These are phyloP conservation scores for Bryoglossum gracile DNA, from an alignment of 495 filamentous ascomycete genomes.

Conservation along the genomic window DNA sequence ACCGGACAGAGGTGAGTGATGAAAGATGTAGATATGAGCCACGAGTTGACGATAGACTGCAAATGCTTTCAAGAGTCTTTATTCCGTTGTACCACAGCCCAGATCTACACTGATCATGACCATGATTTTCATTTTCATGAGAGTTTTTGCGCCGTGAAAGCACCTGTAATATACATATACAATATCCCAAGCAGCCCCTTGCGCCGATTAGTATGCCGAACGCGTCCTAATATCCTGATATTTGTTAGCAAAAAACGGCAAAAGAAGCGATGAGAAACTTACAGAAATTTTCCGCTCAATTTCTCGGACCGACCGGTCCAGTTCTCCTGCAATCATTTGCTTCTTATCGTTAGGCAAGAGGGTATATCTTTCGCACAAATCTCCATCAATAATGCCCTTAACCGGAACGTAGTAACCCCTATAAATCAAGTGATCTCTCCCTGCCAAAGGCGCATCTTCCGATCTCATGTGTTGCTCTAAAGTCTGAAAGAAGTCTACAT, in stretches of 20 bases:
- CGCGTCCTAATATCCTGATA: slow-evolving; percentile 76
- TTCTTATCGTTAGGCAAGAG: slow-evolving; percentile 78
- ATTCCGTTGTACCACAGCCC: slow-evolving; percentile 15
- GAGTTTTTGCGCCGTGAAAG: background rate
- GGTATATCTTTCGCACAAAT: slow-evolving; percentile 88
- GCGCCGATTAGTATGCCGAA: slow-evolving; percentile 61
- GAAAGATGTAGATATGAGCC: no score
- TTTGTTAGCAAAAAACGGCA: slow-evolving; percentile 14
- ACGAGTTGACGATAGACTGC: slow-evolving; percentile 10
- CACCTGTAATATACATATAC: slow-evolving; percentile 20
- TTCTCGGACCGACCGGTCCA: slow-evolving; percentile 83
- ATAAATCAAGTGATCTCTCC: slow-evolving; percentile 91
- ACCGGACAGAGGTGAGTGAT: slow-evolving; percentile 20
- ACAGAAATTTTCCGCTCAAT: slow-evolving; percentile 95
- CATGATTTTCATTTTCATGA: no score
- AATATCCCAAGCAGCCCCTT: slow-evolving; percentile 5
- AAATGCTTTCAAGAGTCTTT: slow-evolving; percentile 8
- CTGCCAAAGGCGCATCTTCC: slow-evolving; percentile 80
- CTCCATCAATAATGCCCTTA: slow-evolving; percentile 96
- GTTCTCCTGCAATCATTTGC: slow-evolving; percentile 86
- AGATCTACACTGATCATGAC: slow-evolving; percentile 13
- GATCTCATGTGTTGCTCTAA: slow-evolving; percentile 78
- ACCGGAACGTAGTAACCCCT: slow-evolving; percentile 94
- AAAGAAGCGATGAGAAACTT: slow-evolving; percentile 28
- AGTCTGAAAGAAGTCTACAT: slow-evolving; percentile 95